Evolutionary conservation across 306 rosid species (phyloP), one percentile per base, ranked within the genome.

Genomic region (Lupinus albus): DNA sequence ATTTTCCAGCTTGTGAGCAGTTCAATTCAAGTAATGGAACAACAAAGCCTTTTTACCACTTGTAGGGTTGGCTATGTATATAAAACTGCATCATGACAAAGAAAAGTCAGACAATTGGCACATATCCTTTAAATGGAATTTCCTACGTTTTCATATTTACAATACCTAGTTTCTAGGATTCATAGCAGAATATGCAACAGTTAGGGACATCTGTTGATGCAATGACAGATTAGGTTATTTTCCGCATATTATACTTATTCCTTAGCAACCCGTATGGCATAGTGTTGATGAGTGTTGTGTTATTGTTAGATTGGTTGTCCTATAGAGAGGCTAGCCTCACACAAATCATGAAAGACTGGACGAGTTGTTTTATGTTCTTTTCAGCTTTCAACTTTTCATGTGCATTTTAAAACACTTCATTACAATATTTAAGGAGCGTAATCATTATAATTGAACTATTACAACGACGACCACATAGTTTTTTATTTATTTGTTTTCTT

Each of bases 291-390:
- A 66, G 48, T 57, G 33, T 38, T 48, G 12, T 42, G 32, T 72
- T 35, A 35, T 25, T 49, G 36, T 32, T 45, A 44, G 16, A 21
- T 16, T 59, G 67, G 45, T 15, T 14, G 36, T 51, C 54, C 11
- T 41, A 2, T 48, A 9, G 32, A 53, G 70, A 15, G 45, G 33
- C 28, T 15, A 33, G 59, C 63, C 15, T 58, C 11, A 33, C 45
- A 21, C 11, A 32, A n/a, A 21, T 51, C 38, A 42, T 9, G n/a
- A 35, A 45, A 11, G 18, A 17, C 35, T 30, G 15, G 18, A 71
- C 41, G 33, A 33, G 20, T 38, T 61, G 33, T 61, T 61, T 36
- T 51, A 10, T 48, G 73, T 25, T 79, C 18, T 53, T 74, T 62
- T 14, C 12, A 1, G 59, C 36, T 68, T 49, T 75, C 44, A 14